A percentile compares a stretch with the other conserved stretches of the same genome.
These are phyloP conservation scores for Phytophthora megakarya DNA, from an alignment of 352 stramenopile genomes.

Conservation along the genomic window DNA sequence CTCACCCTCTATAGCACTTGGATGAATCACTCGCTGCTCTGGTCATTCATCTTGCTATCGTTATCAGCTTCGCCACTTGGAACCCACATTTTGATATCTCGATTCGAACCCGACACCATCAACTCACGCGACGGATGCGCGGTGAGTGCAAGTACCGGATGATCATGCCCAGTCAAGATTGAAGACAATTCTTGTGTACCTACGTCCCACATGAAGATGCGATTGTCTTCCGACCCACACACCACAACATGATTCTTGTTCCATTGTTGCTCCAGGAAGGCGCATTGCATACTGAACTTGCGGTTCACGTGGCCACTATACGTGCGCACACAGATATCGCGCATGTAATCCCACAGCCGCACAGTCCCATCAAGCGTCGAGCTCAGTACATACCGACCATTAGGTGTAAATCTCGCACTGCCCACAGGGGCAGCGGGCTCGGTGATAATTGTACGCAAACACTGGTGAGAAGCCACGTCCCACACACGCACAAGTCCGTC, in stretches of 20 bases:
- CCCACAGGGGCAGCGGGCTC: slow-evolving; percentile 64
- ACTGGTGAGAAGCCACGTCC: slow-evolving; percentile 96
- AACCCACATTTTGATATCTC: slow-evolving; percentile 59
- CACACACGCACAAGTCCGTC: slow-evolving; percentile 92
- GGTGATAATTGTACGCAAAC: slow-evolving; percentile 92
- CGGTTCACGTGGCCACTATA: slow-evolving; percentile 80
- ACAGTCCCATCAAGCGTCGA: slow-evolving; percentile 92
- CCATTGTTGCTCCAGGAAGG: slow-evolving; percentile 71
- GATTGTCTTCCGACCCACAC: slow-evolving; percentile 93
- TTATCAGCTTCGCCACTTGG: slow-evolving; percentile 15
- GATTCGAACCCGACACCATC: slow-evolving; percentile 85
- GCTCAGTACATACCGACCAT: slow-evolving; percentile 93
- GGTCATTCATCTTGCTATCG: slow-evolving; percentile 6
- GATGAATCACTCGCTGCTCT: slow-evolving; percentile 6
- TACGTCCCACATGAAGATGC: slow-evolving; percentile 93
- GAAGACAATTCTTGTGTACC: slow-evolving; percentile 71
- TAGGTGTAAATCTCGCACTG: slow-evolving; percentile 92
- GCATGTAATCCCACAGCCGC: slow-evolving; percentile 90
- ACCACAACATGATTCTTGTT: slow-evolving; percentile 63
- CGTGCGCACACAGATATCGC: slow-evolving; percentile 61
- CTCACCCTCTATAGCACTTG: slow-evolving; percentile 4
- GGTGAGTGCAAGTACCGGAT: slow-evolving; percentile 90
- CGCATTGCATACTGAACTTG: slow-evolving; percentile 88
- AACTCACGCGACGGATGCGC: slow-evolving; percentile 60
- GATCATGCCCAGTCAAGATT: slow-evolving; percentile 65